A percentile compares a stretch with the other conserved stretches of the same genome.
phyloP scores from a whole-genome alignment of 371 early-diverging fungal genomes.

The Paramicrosporidium saccamoebae region DNA sequence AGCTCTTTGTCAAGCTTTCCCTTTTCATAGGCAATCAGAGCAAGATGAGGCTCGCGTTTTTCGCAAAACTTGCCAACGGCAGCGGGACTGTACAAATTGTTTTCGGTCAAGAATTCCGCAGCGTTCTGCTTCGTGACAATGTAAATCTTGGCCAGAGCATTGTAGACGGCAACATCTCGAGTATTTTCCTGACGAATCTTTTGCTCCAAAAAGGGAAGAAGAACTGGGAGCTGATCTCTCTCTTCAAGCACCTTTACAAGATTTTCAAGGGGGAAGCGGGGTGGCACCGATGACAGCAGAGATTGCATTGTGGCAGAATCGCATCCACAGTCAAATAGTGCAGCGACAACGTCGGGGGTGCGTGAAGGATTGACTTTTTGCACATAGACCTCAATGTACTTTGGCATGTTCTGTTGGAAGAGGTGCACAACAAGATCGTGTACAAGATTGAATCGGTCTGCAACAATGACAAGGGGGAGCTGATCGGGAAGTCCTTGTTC shows the following conservation, averaged over 20 bases:
- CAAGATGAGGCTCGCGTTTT: constrained; percentile 81
- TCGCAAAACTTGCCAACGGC: constrained; percentile 86
- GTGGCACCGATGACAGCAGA: constrained; percentile 17
- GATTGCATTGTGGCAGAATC: constrained; percentile 71
- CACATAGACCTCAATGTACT: constrained; percentile 88
- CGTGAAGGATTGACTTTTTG: constrained; percentile 81
- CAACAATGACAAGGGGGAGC: constrained; percentile 82
- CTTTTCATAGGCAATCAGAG: constrained; percentile 71
- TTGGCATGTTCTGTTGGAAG: constrained; percentile 60
- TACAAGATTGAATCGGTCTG: constrained; percentile 81
- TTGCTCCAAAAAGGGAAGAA: constrained; percentile 75
- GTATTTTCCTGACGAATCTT: constrained; percentile 45
- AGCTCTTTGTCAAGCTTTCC: constrained; percentile 78
- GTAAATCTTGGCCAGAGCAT: constrained; percentile 88
- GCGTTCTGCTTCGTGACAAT: constrained; percentile 94
- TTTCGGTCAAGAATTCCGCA: constrained; percentile 68
- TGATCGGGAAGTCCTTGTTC: constrained; percentile 74
- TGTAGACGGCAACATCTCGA: constrained; percentile 57
- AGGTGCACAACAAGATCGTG: constrained; percentile 80
- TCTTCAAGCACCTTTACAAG: constrained; percentile 75
- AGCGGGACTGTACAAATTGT: constrained; percentile 55
- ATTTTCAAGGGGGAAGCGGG: constrained; percentile 38
- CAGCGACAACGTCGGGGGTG: constrained; percentile 80
- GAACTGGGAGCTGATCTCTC: constrained; percentile 75
- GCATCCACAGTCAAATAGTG: constrained; percentile 85